Percentiles rank a stretch among this genome's conserved stretches.
Evolutionary conservation across 2,329 filamentous ascomycete genomes (phyloP).

Genomic region (Cladosporium velox): DNA sequence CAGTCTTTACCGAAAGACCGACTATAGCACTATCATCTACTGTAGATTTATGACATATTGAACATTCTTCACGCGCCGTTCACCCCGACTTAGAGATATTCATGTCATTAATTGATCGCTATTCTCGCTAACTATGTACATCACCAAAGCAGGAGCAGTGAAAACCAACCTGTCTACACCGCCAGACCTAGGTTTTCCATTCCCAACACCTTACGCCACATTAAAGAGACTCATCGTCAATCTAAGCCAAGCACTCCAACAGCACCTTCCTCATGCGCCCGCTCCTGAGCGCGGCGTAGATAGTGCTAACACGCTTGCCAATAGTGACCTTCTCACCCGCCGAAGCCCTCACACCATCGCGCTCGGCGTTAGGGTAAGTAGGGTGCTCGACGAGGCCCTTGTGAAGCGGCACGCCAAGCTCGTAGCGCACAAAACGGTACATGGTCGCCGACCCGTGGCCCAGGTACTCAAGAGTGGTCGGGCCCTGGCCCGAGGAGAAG

Average conservation of each 20-base stretch:
- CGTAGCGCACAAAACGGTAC: conserved; percentile 29
- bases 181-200: neutral
- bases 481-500: conserved; percentile 17
- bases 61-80: no score
- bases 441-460: conserved; percentile 26
- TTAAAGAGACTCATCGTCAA: neutral
- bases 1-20: neutral
- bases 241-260: conserved; percentile 23
- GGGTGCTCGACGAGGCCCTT: conserved; percentile 31
- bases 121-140: neutral
- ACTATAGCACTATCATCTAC: neutral
- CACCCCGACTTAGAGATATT: neutral
- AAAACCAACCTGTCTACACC: neutral
- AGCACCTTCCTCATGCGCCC: conserved; percentile 27
- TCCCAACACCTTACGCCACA: neutral
- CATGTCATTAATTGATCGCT: neutral
- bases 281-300: conserved; percentile 31
- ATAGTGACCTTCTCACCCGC: conserved; percentile 26
- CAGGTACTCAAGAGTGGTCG: conserved; percentile 22
- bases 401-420: conserved; percentile 27
- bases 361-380: conserved; percentile 23
- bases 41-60: neutral
- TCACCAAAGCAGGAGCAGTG: neutral
- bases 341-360: conserved; percentile 19
- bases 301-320: conserved; percentile 27